phyloP scores from a whole-genome alignment of 2,329 filamentous ascomycete species.

The Arthrinium phaeospermum region DNA sequence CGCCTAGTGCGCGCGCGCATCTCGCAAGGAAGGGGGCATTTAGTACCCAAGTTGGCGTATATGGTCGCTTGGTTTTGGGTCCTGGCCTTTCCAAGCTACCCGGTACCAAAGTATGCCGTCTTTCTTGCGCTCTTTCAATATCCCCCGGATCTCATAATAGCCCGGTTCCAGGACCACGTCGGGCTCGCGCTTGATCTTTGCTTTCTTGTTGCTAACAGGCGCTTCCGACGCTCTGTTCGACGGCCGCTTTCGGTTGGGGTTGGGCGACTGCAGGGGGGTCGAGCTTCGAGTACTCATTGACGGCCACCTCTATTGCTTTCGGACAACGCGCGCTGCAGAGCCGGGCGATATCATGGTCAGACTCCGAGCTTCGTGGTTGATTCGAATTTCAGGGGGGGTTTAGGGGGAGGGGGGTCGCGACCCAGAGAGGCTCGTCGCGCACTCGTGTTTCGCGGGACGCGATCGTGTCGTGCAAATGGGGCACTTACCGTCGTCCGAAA shows the following conservation, averaged over 20 bases:
- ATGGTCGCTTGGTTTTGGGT: conserved; percentile 54
- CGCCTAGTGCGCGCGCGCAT: neutral
- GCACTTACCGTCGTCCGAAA: conserved; percentile 14
- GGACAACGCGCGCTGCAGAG: conserved; percentile 19
- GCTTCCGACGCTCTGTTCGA: neutral
- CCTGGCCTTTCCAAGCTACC: conserved; percentile 60
- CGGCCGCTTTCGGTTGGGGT: neutral
- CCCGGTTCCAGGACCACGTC: conserved; percentile 20
- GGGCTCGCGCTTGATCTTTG: conserved; percentile 24
- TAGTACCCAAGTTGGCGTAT: conserved; percentile 58
- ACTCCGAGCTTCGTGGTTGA: neutral
- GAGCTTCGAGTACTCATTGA: conserved; percentile 19
- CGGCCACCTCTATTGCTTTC: conserved; percentile 1
- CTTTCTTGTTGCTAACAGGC: neutral
- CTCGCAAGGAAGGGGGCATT: neutral
- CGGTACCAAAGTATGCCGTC: conserved; percentile 48
- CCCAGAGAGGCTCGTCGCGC: neutral
- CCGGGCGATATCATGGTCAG: conserved; percentile 11
- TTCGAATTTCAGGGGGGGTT: neutral
- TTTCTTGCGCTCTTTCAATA: conserved; percentile 43
- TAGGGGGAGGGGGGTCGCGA: neutral
- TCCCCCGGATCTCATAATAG: conserved; percentile 42
- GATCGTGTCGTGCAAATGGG: conserved; percentile 8
- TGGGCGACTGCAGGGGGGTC: conserved; percentile 13
- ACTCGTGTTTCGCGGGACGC: conserved; percentile 12